Conservation (phyloP, 2,329 filamentous ascomycete species). For the Alternaria solani region DNA sequence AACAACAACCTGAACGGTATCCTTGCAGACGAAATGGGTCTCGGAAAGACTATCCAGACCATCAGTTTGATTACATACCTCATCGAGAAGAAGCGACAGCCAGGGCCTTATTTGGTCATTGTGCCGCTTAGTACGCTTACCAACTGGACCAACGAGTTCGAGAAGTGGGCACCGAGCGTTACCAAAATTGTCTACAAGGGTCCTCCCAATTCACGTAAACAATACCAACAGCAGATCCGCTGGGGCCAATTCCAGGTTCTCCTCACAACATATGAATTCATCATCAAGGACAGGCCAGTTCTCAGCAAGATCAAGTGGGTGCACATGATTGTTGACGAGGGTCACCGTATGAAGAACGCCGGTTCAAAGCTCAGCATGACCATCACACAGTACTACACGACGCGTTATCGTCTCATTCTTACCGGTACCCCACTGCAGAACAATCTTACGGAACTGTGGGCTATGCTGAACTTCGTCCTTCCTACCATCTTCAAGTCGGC, state of each 20-base stretch:
- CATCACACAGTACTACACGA: constrained; percentile 93
- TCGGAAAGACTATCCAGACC: constrained; percentile 98
- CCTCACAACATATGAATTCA: constrained; percentile 97
- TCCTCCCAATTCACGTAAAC: constrained; percentile 84
- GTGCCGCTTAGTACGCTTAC: constrained; percentile 96
- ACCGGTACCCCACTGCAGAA: constrained; percentile 98
- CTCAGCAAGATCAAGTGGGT: constrained; percentile 99
- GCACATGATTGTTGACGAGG: constrained; percentile 99
- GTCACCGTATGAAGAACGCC: constrained; percentile 99
- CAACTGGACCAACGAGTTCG: constrained; percentile 98
- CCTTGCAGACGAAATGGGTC: constrained; percentile 98
- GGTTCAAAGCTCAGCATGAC: constrained; percentile 96
- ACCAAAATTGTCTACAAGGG: constrained; percentile 95
- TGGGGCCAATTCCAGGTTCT: constrained; percentile 96
- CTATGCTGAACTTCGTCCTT: constrained; percentile 96
- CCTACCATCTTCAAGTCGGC: constrained; percentile 99
- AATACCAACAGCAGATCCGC: constrained; percentile 91
- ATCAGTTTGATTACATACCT: constrained; percentile 97
- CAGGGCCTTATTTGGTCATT: constrained; percentile 93
- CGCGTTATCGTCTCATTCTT: constrained; percentile 93
- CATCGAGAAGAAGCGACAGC: constrained; percentile 92
- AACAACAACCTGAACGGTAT: constrained; percentile 99
- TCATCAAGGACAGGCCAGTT: constrained; percentile 97
- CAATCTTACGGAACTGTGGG: constrained; percentile 95
- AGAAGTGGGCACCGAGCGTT: constrained; percentile 95